A percentile compares a stretch with the other conserved stretches of the same genome.
Conservation (phyloP, 2,329 filamentous ascomycete species). For the Microascus cirrosus region DNA sequence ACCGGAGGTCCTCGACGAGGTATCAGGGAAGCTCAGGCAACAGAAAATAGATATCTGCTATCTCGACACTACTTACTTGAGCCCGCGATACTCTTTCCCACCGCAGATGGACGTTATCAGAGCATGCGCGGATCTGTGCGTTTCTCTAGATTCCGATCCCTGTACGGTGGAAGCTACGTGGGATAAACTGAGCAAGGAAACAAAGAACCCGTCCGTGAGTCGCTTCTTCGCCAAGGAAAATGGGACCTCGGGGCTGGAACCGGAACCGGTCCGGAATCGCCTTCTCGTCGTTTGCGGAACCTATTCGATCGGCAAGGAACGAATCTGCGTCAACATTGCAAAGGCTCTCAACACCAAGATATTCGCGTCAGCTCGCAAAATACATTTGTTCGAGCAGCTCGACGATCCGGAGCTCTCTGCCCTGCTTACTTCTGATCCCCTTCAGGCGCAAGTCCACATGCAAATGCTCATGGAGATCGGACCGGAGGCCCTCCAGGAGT, state of each 20-base stretch:
- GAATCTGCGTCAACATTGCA: constrained; percentile 87
- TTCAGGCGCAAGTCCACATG: constrained; percentile 93
- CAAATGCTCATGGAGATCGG: constrained; percentile 91
- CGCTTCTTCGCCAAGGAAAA: constrained; percentile 33
- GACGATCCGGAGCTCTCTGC: constrained; percentile 73
- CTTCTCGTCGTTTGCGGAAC: constrained; percentile 90
- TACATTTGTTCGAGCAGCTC: constrained; percentile 71
- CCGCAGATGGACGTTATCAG: constrained; percentile 77
- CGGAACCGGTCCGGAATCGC: constrained; percentile 37
- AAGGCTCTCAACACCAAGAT: constrained; percentile 79
- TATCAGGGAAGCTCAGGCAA: constrained; percentile 60
- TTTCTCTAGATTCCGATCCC: constrained; percentile 59
- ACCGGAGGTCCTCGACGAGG: constrained; percentile 59
- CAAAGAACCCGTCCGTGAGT: constrained; percentile 32
- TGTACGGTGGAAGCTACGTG: constrained; percentile 34
- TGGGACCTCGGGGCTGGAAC: constrained; percentile 15
- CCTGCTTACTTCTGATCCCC: constrained; percentile 68
- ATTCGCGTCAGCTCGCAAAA: constrained; percentile 73
- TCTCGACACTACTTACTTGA: constrained; percentile 92
- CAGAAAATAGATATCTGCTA: constrained; percentile 95
- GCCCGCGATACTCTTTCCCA: constrained; percentile 90
- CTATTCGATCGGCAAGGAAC: constrained; percentile 96
- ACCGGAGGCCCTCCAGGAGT: constrained; percentile 82
- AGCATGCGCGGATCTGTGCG: constrained; percentile 79
- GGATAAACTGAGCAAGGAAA: constrained; percentile 18